Conservation (phyloP, 2,329 filamentous ascomycete genomes). For the Colletotrichum phormii region DNA sequence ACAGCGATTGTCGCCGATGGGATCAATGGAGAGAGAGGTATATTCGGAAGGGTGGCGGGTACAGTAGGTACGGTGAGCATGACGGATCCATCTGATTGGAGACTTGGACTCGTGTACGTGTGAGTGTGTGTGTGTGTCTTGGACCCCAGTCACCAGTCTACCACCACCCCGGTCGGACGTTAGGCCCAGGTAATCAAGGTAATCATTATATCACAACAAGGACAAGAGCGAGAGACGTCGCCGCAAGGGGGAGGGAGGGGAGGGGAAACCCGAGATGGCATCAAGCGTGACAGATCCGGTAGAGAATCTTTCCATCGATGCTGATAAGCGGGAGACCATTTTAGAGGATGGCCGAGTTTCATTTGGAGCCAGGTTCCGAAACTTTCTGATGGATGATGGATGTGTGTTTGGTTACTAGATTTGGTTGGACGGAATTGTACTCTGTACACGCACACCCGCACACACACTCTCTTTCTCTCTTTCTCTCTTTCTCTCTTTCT, state of each 20-base stretch:
- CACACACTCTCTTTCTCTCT: not conserved
- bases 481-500: not conserved
- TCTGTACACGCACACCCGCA: not conserved
- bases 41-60: constrained; percentile 5
- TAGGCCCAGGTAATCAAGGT: constrained; percentile 8
- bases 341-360: constrained; percentile 24
- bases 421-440: constrained; percentile 24
- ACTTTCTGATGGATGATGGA: constrained; percentile 14
- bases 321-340: not conserved
- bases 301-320: not conserved
- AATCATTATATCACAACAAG: constrained; percentile 28
- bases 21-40: not conserved
- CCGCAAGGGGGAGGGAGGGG: not conserved
- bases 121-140: constrained; percentile 17
- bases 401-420: constrained; percentile 11
- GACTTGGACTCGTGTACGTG: constrained; percentile 13
- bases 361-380: constrained; percentile 33
- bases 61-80: constrained; percentile 20
- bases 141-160: constrained; percentile 8
- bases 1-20: not conserved
- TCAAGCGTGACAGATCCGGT: not conserved
- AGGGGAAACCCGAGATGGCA: not conserved
- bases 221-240: not conserved
- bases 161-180: constrained; percentile 17
- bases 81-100: constrained; percentile 14